These are phyloP conservation scores for Thelonectria blattea DNA, from an alignment of 2,329 filamentous ascomycete genomes.

Conservation along the genomic window DNA sequence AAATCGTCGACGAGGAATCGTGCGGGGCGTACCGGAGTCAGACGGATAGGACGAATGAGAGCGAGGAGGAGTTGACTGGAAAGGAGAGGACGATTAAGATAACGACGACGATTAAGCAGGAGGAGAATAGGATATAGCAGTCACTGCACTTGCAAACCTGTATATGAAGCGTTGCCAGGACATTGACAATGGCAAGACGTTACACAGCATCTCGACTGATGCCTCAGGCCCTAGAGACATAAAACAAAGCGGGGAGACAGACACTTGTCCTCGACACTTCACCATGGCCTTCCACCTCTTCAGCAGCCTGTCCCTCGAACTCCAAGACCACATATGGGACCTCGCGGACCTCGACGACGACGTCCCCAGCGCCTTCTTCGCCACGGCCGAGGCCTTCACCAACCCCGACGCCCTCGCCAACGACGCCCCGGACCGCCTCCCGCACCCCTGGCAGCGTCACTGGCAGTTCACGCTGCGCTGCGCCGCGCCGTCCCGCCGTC, in stretches of 20 bases:
- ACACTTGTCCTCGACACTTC: background rate
- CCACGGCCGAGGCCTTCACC: background rate
- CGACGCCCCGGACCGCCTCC: background rate
- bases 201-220: too few relatives aligned
- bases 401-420: background rate
- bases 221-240: too few relatives aligned
- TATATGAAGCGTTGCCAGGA: too few relatives aligned
- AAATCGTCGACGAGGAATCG: background rate
- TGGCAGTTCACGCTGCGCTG: too few relatives aligned
- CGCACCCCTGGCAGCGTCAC: too few relatives aligned
- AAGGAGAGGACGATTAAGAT: background rate
- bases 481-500: too few relatives aligned
- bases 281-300: background rate
- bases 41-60: background rate
- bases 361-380: background rate
- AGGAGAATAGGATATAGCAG: background rate
- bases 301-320: background rate
- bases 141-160: too few relatives aligned
- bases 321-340: background rate
- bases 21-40: background rate
- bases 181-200: too few relatives aligned
- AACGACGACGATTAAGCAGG: background rate
- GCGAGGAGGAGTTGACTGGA: constrained; percentile 4
- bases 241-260: too few relatives aligned
- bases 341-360: background rate